These are phyloP conservation scores for Geopyxis carbonaria DNA, from an alignment of 495 filamentous ascomycete genomes.

Conservation along the genomic window DNA sequence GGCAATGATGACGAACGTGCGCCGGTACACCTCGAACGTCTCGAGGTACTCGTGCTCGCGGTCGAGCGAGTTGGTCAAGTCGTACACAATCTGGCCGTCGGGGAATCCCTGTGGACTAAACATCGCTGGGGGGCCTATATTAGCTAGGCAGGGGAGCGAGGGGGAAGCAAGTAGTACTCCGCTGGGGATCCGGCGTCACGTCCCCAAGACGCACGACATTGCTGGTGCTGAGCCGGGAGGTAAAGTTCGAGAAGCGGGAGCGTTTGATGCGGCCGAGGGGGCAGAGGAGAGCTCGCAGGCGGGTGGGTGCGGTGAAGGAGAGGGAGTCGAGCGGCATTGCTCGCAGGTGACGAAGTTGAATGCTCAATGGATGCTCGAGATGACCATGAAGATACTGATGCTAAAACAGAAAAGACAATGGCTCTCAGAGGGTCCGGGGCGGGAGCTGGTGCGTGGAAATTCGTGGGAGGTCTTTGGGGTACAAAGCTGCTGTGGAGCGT, in stretches of 20 bases:
- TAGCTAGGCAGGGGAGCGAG: too few relatives aligned
- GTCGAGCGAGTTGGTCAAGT: slow-evolving; percentile 61
- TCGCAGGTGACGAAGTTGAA: not conserved
- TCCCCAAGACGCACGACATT: slow-evolving; percentile 79
- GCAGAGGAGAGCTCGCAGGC: slow-evolving; percentile 64
- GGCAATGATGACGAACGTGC: slow-evolving; percentile 20
- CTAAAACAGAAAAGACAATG: too few relatives aligned
- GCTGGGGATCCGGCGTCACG: slow-evolving; percentile 68
- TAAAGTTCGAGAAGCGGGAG: slow-evolving; percentile 62
- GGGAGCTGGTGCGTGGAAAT: too few relatives aligned
- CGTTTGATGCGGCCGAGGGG: slow-evolving; percentile 74
- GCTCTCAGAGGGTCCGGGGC: too few relatives aligned
- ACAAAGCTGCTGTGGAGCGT: too few relatives aligned
- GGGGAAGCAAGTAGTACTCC: slow-evolving; percentile 39
- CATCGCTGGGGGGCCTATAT: slow-evolving; percentile 44
- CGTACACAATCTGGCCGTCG: slow-evolving; percentile 73
- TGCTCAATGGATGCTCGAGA: too few relatives aligned
- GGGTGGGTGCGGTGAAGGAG: slow-evolving; percentile 74
- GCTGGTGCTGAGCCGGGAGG: slow-evolving; percentile 57
- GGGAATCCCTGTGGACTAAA: slow-evolving; percentile 91
- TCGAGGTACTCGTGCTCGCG: slow-evolving; percentile 32
- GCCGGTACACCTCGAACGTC: slow-evolving; percentile 21
- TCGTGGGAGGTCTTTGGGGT: too few relatives aligned
- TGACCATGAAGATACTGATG: too few relatives aligned
- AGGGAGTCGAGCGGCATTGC: slow-evolving; percentile 70